phyloP scores from a whole-genome alignment of 306 rosid genomes.

The Mimosa bimucronata region DNA sequence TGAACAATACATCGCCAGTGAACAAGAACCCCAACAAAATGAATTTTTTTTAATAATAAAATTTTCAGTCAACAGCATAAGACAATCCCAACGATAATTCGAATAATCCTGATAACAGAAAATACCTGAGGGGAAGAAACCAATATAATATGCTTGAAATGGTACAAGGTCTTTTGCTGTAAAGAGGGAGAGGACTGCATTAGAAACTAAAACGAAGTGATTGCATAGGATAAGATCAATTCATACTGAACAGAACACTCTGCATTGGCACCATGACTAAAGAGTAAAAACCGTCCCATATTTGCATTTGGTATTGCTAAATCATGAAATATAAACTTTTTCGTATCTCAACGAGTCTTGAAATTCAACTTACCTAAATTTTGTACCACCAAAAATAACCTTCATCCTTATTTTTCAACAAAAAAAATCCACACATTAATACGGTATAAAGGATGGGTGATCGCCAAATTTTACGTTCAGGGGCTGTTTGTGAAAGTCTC shows the following conservation, averaged over 20 bases:
- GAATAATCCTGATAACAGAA: slow-evolving; percentile 26
- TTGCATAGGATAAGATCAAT: slow-evolving; percentile 14
- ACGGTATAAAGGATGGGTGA: too few relatives aligned
- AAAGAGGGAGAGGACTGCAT: slow-evolving; percentile 38
- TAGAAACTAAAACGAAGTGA: slow-evolving; percentile 23
- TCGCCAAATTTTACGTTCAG: too few relatives aligned
- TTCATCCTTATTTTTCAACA: neutral
- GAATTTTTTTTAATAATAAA: neutral
- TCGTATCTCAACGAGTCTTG: too few relatives aligned
- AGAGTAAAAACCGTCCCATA: neutral
- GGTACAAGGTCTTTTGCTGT: slow-evolving; percentile 74
- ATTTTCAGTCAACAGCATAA: neutral
- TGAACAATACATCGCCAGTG: slow-evolving; percentile 42
- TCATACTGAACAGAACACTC: neutral
- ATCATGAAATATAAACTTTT: neutral
- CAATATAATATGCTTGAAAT: slow-evolving; percentile 70
- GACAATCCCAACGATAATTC: neutral
- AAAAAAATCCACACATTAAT: slow-evolving; percentile 15
- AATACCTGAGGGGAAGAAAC: slow-evolving; percentile 86
- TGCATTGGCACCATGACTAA: neutral
- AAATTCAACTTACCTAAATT: neutral
- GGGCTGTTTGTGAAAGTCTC: too few relatives aligned
- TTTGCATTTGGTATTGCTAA: neutral
- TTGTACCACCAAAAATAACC: neutral
- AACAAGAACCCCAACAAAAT: slow-evolving; percentile 27